A percentile compares a stretch with the other conserved stretches of the same genome.
Evolutionary conservation across 768 basidiomycete species (phyloP).

Genomic region (Tylopilus felleus): DNA sequence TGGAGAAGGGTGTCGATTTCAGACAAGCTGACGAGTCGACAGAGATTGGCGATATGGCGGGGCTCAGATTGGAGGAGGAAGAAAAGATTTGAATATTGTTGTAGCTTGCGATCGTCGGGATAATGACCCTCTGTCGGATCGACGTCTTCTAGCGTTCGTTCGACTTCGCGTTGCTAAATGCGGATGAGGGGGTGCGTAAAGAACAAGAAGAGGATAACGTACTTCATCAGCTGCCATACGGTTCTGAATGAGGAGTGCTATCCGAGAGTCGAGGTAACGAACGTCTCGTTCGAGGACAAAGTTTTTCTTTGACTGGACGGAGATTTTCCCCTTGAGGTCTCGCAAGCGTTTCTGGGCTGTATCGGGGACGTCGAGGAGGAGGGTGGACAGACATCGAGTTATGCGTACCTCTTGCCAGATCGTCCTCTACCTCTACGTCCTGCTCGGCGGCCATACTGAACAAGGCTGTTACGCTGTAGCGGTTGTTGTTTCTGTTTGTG

Average conservation of each 20-base stretch:
- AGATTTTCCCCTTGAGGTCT: conserved; percentile 95
- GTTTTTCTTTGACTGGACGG: conserved; percentile 99
- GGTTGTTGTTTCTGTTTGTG: conserved; percentile 92
- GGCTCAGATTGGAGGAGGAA: conserved; percentile 98
- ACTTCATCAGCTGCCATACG: conserved; percentile 96
- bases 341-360: conserved; percentile 94
- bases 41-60: conserved; percentile 92
- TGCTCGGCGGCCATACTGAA: conserved; percentile 99
- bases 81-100: conserved; percentile 98
- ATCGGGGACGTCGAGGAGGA: background rate
- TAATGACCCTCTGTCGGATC: conserved; percentile 90
- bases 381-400: background rate
- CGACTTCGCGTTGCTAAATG: conserved; percentile 86
- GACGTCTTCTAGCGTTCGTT: conserved; percentile 91
- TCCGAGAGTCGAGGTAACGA: conserved; percentile 94
- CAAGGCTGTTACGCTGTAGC: conserved; percentile 92
- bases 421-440: conserved; percentile 97
- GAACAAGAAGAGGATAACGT: conserved; percentile 24
- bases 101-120: conserved; percentile 89
- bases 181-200: conserved; percentile 6
- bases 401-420: conserved; percentile 82
- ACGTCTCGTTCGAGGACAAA: conserved; percentile 99
- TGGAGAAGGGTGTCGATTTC: conserved; percentile 99
- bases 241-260: conserved; percentile 97
- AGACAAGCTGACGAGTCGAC: conserved; percentile 90